Evolutionary conservation across 2,329 filamentous ascomycete species (phyloP), one percentile per base, ranked within the genome.

Genomic region (Dichotomopilus funicola): DNA sequence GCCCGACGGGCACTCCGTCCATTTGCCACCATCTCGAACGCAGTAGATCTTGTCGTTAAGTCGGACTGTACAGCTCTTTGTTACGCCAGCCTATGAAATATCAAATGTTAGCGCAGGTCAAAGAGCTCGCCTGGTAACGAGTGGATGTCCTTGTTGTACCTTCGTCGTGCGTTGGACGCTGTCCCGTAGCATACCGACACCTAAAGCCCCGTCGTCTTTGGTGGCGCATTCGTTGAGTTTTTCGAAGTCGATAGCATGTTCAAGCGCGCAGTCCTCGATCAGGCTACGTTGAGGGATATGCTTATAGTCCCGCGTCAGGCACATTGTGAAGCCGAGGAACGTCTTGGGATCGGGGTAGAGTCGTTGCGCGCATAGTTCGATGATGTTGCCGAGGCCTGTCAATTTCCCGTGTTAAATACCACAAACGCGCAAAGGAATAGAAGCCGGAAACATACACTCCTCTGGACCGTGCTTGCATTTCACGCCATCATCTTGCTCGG

Each of bases 241-340:
- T 33, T 84, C 78, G 68, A 96, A 90, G 65, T 94, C 86, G 49
- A 97, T 85, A 34, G 89, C 91, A 67, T 96, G 89, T 72, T 97
- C 90, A 50, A 96, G 76, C 3, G 94, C 90, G 69, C 94, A 99
- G 67, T 90, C 85, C 68, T 95, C 81, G 42, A 96, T 80, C 13
- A 96, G 79, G n/a, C 79, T 78, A 50, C 86, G 81, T 37, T 88
- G 77, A 1, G 94, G 92, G 37, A 99, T 96, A 6, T 84, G 72
- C 27, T 76, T 54, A 71, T 91, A 99, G 59, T 91, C 81, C 60
- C 79, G 80, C 27, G 86, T 85, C 55, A 99, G 74, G 73, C 94
- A 99, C 80, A 95, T 94, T 55, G 90, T 86, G 73, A 97, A 99
- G 59, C 92, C 92, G 27, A 99, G 83, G 65, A 87, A 91, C 61